phyloP scores from a whole-genome alignment of 768 basidiomycete genomes.

The Neoboletus magnificus region DNA sequence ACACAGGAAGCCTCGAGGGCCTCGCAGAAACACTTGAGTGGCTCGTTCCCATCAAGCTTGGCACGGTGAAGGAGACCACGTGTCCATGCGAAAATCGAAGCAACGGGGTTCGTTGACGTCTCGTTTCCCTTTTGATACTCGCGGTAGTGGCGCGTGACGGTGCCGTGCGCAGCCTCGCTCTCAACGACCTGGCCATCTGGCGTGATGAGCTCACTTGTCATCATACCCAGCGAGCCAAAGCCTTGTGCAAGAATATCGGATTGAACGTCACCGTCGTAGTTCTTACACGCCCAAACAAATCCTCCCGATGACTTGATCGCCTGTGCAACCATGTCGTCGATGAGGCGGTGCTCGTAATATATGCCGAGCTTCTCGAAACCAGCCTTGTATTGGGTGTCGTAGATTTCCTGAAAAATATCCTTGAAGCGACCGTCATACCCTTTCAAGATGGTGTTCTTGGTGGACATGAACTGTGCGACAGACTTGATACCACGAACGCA shows the following conservation, averaged over 20 bases:
- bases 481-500: background rate
- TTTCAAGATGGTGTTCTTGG: conserved; percentile 97
- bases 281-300: conserved; percentile 74
- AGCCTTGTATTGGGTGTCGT: conserved; percentile 72
- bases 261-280: conserved; percentile 86
- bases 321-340: conserved; percentile 98
- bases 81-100: conserved; percentile 98
- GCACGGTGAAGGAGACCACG: conserved; percentile 91
- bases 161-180: conserved; percentile 96
- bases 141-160: conserved; percentile 95
- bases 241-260: conserved; percentile 96
- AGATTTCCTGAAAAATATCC: conserved; percentile 98
- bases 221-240: conserved; percentile 96
- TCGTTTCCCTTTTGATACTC: conserved; percentile 97
- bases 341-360: conserved; percentile 95
- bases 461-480: conserved; percentile 79
- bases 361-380: conserved; percentile 68
- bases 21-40: conserved; percentile 67
- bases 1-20: conserved; percentile 85
- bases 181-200: conserved; percentile 93
- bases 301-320: conserved; percentile 95
- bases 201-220: conserved; percentile 94
- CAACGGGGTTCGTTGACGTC: conserved; percentile 98
- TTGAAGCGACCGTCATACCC: conserved; percentile 99
- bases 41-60: conserved; percentile 82